Conservation (phyloP, 108 stramenopile genomes). For the Stephanodiscus minutulus region DNA sequence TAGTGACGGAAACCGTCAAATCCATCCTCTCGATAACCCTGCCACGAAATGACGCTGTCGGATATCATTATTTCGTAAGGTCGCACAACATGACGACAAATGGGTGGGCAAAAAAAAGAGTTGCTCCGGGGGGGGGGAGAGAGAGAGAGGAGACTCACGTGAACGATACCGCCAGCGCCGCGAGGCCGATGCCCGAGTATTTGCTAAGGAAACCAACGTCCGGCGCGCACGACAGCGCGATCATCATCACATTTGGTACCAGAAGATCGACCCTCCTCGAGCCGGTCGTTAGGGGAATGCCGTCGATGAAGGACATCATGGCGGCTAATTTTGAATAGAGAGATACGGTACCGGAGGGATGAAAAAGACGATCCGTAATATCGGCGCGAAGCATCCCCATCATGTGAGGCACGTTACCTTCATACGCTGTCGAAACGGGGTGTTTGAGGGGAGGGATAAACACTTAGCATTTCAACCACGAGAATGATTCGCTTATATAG, state of each 20-base stretch:
- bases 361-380: not conserved
- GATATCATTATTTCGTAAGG: not conserved
- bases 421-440: constrained; percentile 56
- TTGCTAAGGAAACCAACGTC: constrained; percentile 65
- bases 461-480: too few relatives aligned
- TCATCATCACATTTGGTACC: constrained; percentile 51
- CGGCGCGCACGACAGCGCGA: constrained; percentile 64
- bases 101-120: not conserved
- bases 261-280: constrained; percentile 41
- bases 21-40: constrained; percentile 31
- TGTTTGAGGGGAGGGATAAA: too few relatives aligned
- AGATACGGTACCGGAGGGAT: too few relatives aligned
- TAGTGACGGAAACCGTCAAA: constrained; percentile 14
- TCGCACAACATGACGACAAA: not conserved
- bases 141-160: not conserved
- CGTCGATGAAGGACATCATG: constrained; percentile 56
- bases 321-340: too few relatives aligned
- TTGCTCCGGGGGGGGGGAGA: not conserved
- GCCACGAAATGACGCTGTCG: constrained; percentile 18
- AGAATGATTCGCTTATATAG: too few relatives aligned
- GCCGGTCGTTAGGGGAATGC: constrained; percentile 58
- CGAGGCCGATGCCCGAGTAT: constrained; percentile 54
- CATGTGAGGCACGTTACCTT: constrained; percentile 13
- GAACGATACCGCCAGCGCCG: constrained; percentile 58
- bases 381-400: too few relatives aligned